Conservation (phyloP, 2,329 filamentous ascomycete genomes). For the Chaetomium sp. region DNA sequence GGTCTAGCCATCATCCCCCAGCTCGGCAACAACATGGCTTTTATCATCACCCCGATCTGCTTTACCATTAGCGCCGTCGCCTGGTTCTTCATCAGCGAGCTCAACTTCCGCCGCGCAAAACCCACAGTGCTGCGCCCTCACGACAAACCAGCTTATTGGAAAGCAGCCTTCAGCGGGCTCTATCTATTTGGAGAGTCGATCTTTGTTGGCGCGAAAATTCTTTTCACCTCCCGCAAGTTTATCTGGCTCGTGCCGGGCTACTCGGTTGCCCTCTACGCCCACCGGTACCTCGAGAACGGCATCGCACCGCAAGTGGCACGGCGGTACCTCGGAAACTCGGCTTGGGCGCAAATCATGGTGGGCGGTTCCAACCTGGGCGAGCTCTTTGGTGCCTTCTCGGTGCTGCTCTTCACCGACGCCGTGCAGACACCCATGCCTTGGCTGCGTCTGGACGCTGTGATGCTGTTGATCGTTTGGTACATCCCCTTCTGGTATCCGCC, state of each 20-base stretch:
- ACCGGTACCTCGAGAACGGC: constrained; percentile 54
- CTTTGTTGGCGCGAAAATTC: constrained; percentile 49
- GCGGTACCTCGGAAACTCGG: constrained; percentile 51
- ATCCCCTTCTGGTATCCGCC: constrained; percentile 50
- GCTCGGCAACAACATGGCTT: constrained; percentile 55
- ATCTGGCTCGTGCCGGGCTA: constrained; percentile 55
- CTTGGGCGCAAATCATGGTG: constrained; percentile 54
- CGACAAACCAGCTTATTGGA: constrained; percentile 40
- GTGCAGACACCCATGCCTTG: constrained; percentile 54
- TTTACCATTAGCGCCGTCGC: constrained; percentile 45
- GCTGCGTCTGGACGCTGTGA: constrained; percentile 51
- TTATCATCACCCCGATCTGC: constrained; percentile 53
- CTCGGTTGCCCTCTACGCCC: constrained; percentile 51
- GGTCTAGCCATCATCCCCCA: constrained; percentile 53
- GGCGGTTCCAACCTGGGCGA: constrained; percentile 55
- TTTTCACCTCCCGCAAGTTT: constrained; percentile 51
- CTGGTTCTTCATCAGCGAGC: constrained; percentile 52
- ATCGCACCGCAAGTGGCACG: constrained; percentile 50
- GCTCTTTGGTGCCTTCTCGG: constrained; percentile 50
- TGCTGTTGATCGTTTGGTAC: constrained; percentile 52
- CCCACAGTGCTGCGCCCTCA: constrained; percentile 3
- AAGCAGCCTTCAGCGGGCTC: constrained; percentile 44
- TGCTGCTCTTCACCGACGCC: constrained; percentile 52
- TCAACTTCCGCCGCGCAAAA: constrained; percentile 40
- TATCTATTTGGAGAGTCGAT: constrained; percentile 50